Conservation (phyloP, 345 rosid genomes). For the Eucalyptus shirleyi region DNA sequence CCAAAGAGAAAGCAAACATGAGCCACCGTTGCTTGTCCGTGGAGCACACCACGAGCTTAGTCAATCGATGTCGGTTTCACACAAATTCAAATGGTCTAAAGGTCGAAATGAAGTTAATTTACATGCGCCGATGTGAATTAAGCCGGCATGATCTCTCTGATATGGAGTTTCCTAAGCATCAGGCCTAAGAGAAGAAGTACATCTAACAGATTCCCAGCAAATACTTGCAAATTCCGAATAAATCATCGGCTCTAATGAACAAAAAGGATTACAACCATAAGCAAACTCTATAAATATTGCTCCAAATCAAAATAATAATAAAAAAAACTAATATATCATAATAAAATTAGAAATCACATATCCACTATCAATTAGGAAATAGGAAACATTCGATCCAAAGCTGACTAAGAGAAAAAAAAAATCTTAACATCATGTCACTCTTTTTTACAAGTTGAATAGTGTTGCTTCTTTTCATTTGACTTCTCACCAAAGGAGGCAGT, state of each 20-base stretch:
- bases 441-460: background rate
- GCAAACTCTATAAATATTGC: background rate
- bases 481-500: background rate
- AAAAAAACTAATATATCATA: background rate
- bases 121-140: background rate
- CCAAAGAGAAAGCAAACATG: background rate
- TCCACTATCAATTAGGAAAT: background rate
- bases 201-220: background rate
- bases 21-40: background rate
- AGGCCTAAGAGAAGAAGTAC: background rate
- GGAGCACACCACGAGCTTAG: background rate
- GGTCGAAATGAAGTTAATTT: background rate
- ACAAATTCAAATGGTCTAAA: background rate
- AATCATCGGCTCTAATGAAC: background rate
- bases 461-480: background rate
- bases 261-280: background rate
- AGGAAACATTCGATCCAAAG: background rate
- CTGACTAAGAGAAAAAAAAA: background rate
- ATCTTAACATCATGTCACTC: background rate
- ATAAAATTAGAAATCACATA: background rate
- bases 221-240: background rate
- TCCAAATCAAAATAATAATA: background rate
- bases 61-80: background rate
- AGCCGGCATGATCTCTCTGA: background rate
- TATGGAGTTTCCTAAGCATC: background rate